Evolutionary conservation across 805 yeast species (phyloP).

Genomic region (Wickerhamomyces pijperi): DNA sequence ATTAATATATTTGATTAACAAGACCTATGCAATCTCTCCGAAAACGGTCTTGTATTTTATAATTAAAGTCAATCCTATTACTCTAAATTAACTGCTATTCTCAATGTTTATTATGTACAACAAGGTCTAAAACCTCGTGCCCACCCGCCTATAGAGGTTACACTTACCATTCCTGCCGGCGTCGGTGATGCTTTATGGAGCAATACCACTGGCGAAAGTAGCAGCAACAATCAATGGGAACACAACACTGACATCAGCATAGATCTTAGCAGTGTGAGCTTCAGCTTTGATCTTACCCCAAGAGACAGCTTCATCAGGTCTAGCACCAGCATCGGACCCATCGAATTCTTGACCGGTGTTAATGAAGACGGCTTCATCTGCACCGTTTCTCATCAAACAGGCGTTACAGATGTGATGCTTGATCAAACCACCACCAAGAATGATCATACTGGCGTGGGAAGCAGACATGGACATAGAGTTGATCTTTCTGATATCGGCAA

Average conservation of each 20-base stretch:
- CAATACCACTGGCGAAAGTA: slow-evolving; percentile 67
- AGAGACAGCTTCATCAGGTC: slow-evolving; percentile 97
- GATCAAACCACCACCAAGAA: slow-evolving; percentile 91
- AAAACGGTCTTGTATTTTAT: too few species aligned
- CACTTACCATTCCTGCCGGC: too few species aligned
- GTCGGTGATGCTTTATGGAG: background rate
- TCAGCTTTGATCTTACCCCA: slow-evolving; percentile 99
- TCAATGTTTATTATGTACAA: too few species aligned
- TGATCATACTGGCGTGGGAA: slow-evolving; percentile 86
- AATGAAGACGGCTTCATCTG: slow-evolving; percentile 93
- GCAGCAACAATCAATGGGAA: slow-evolving; percentile 97
- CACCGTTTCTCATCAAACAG: slow-evolving; percentile 98
- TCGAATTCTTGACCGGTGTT: slow-evolving; percentile 98
- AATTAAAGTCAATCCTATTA: too few species aligned
- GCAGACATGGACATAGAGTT: slow-evolving; percentile 96
- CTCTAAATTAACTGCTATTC: too few species aligned
- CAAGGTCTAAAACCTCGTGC: too few species aligned
- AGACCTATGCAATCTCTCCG: too few species aligned
- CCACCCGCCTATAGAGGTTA: too few species aligned
- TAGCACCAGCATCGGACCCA: slow-evolving; percentile 98
- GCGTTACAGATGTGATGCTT: slow-evolving; percentile 98
- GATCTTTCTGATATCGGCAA: slow-evolving; percentile 83
- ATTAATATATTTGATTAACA: too few species aligned
- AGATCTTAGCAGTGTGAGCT: slow-evolving; percentile 84
- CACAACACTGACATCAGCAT: slow-evolving; percentile 89